Percentiles rank a stretch among this genome's conserved stretches.
These are phyloP conservation scores for Paramecium pentaurelia DNA, from an alignment of 73 alveolate genomes.

Conservation along the genomic window DNA sequence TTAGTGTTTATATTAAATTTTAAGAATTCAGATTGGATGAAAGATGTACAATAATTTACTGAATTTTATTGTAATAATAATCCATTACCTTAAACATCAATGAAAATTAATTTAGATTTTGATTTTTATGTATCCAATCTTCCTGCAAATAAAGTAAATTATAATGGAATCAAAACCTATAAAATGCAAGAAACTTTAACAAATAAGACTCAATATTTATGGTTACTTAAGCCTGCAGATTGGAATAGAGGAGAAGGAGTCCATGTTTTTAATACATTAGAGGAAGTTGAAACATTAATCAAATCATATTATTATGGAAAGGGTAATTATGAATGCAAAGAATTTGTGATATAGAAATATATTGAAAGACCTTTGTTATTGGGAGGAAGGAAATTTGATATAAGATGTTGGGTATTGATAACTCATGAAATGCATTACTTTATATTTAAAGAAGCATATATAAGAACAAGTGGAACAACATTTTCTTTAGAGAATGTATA, in stretches of 20 bases:
- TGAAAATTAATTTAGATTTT: neutral
- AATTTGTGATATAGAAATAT: conserved; percentile 86
- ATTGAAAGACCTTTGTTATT: conserved; percentile 91
- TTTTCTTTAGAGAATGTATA: conserved; percentile 70
- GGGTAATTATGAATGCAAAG: conserved; percentile 51
- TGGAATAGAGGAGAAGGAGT: conserved; percentile 79
- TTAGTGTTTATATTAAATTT: conserved; percentile 75
- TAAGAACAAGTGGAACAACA: conserved; percentile 77
- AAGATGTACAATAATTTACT: conserved; percentile 47
- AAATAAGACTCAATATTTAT: conserved; percentile 35
- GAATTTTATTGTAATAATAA: conserved; percentile 30
- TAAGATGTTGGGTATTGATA: conserved; percentile 91
- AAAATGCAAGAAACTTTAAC: conserved; percentile 32
- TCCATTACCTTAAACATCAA: neutral
- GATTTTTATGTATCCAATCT: conserved; percentile 26
- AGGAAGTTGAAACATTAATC: conserved; percentile 23
- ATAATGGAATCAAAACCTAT: neutral
- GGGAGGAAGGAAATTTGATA: conserved; percentile 90
- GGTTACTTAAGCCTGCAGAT: conserved; percentile 77
- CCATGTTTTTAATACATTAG: conserved; percentile 62
- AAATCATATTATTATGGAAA: conserved; percentile 10
- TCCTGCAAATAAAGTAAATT: neutral
- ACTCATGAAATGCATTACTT: conserved; percentile 73
- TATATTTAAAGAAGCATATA: conserved; percentile 82
- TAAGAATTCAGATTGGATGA: conserved; percentile 61